Percentiles rank a stretch among this genome's conserved stretches.
phyloP scores from a whole-genome alignment of 2,329 filamentous ascomycete species.

The Botrytis fragariae region DNA sequence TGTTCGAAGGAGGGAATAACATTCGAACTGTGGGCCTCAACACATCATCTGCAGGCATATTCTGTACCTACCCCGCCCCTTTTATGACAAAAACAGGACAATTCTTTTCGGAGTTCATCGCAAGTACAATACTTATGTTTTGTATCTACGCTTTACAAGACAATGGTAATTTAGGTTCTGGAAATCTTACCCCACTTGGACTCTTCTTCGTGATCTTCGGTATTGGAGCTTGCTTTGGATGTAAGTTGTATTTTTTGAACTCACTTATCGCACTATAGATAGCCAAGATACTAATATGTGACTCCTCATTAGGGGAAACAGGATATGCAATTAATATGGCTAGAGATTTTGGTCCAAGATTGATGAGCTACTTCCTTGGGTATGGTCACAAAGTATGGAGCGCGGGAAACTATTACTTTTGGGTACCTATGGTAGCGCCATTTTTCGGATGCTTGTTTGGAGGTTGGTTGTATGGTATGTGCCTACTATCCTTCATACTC shows the following conservation, averaged over 20 bases:
- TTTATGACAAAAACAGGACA: slow-evolving; percentile 66
- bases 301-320: slow-evolving; percentile 56
- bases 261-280: background rate
- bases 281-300: background rate
- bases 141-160: slow-evolving; percentile 69
- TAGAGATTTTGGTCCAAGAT: slow-evolving; percentile 65
- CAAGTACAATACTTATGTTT: slow-evolving; percentile 67
- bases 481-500: background rate
- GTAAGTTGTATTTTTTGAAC: background rate
- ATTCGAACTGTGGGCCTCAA: slow-evolving; percentile 58
- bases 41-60: slow-evolving; percentile 61
- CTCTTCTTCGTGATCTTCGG: slow-evolving; percentile 74
- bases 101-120: slow-evolving; percentile 72
- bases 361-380: slow-evolving; percentile 65
- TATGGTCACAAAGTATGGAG: slow-evolving; percentile 68
- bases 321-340: slow-evolving; percentile 74
- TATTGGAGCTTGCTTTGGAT: slow-evolving; percentile 68
- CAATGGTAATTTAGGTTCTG: slow-evolving; percentile 50
- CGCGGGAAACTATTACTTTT: slow-evolving; percentile 69
- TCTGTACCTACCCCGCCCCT: slow-evolving; percentile 65
- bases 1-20: slow-evolving; percentile 59
- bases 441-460: slow-evolving; percentile 64
- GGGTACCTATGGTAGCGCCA: slow-evolving; percentile 70
- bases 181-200: slow-evolving; percentile 55
- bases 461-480: slow-evolving; percentile 58